Base-by-base conservation (phyloP, 179 eudicot genomes). In the Corrigiola litoralis region DNA sequence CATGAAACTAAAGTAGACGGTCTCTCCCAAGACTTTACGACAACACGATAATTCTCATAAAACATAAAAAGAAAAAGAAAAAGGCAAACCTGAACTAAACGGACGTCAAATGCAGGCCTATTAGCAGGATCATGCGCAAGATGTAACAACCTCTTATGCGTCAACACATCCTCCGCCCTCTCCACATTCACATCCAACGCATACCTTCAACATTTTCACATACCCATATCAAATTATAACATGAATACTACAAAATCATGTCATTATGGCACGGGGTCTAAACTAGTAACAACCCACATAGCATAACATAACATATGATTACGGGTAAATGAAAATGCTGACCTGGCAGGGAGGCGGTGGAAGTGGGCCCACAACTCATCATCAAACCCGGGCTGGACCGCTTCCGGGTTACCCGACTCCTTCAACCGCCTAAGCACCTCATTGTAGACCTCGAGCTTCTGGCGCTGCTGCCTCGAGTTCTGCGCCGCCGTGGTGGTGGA, bases 171-270 rank as follows among this genome's bases (percentile, higher is more conserved):
- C 68, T 95, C 97, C 21, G 97, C 99, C 75, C 97, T 86, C 71
- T 91, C 99, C 68, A 85, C 97, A 73, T 91, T 95, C 66, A 91
- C 99, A 80, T 95, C 99, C 79, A 91, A 76, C 29, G 97, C 99
- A 71, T 91, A 91, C 72, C 97, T 91, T 61, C 79, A 82, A 56
- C 44, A 4, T 45, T 27, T 16, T 29, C 49, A 14, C 21, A 31
- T 23, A 24, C 29, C 31, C 45, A 42, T 6, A 42, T 42, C 47
- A 42, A 7, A 42, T 14, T 4, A 17, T 42, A 42, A 42, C 47
- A n/a, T n/a, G n/a, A 42, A 20, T 14, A 42, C 17, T 42, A 42
- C 5, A 20, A 2, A 42, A 38, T 38, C 9, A 38, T 38, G 9
- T 16, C 2, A 38, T 11, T 2, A 11, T 38, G 14, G 2, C 14